Evolutionary conservation across 768 basidiomycete genomes (phyloP), one percentile per base, ranked within the genome.

Genomic region (Boletus rex-veris): DNA sequence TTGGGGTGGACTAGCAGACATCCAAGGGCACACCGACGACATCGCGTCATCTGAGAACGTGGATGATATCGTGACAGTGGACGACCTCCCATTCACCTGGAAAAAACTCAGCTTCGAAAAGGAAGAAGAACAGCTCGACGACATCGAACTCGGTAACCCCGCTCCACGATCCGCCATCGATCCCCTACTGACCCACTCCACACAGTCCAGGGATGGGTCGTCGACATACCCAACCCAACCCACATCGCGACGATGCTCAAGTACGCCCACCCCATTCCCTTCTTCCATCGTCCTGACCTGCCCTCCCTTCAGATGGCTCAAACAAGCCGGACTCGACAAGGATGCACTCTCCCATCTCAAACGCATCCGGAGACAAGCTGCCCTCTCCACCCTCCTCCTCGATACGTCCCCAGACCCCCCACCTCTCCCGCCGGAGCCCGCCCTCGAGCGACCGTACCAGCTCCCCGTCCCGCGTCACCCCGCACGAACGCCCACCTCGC

Each of bases 121-220:
- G 16, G 73, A 75, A 45, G 87, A 88, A 49, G 89, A 89, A 60
- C 81, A 84, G 2, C 59, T 79, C 0, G 77, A 74, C 18, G 76
- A 79, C 18, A 73, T 90, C 50, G 76, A 77, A 31, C 64, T 71
- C 52, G 58, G 70, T 71, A 50, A 28, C 33, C 31, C 24, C n/a
- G 12, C 33, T 9, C 26, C 14, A 11, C 5, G 30, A 10, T 24
- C 36, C 36, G 19, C 5, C 24, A 24, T 14, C 42, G 44, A 35
- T 43, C 45, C 31, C 45, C 45, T 47, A 18, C 41, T 48, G 40
- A 52, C 31, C 33, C 33, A 28, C 47, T 9, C n/a, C 3, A 16
- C 37, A 36, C 50, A 91, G 90, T 83, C 36, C 73, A 80, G 44
- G 88, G 84, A 50, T 92, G 90, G 90, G 85, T 82, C 18, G 84